Percentiles rank a stretch among this genome's conserved stretches.
Evolutionary conservation across 352 stramenopile species (phyloP).

Genomic region (Phytophthora fragariaefolia): DNA sequence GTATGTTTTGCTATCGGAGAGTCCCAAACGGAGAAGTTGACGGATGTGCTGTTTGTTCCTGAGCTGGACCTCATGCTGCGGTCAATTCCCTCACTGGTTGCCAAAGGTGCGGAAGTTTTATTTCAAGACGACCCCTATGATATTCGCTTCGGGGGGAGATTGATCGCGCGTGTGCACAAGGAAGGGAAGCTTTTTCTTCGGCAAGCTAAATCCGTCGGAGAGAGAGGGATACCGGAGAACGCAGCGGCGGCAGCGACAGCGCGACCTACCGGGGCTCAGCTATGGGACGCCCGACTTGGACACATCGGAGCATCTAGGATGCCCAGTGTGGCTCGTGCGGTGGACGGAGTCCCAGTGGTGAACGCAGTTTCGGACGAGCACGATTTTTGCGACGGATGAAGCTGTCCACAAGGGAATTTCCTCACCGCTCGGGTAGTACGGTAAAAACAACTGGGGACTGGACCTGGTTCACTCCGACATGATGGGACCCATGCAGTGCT

Average conservation of each 20-base stretch:
- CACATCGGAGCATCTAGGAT: background rate
- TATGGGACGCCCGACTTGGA: background rate
- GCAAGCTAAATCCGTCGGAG: background rate
- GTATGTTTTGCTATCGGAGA: background rate
- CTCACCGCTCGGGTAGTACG: background rate
- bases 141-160: background rate
- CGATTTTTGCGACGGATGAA: background rate
- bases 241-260: no score
- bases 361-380: background rate
- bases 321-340: background rate
- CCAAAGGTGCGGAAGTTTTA: background rate
- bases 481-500: background rate
- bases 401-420: background rate
- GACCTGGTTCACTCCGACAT: background rate
- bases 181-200: background rate
- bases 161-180: background rate
- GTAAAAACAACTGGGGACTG: background rate
- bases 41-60: background rate
- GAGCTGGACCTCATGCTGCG: background rate
- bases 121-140: background rate
- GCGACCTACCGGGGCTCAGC: background rate
- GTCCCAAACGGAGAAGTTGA: background rate
- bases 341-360: background rate
- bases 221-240: no score
- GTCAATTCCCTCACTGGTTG: background rate